Base-by-base conservation (phyloP, 2,329 filamentous ascomycete species). In the Penicillium vulpinum region DNA sequence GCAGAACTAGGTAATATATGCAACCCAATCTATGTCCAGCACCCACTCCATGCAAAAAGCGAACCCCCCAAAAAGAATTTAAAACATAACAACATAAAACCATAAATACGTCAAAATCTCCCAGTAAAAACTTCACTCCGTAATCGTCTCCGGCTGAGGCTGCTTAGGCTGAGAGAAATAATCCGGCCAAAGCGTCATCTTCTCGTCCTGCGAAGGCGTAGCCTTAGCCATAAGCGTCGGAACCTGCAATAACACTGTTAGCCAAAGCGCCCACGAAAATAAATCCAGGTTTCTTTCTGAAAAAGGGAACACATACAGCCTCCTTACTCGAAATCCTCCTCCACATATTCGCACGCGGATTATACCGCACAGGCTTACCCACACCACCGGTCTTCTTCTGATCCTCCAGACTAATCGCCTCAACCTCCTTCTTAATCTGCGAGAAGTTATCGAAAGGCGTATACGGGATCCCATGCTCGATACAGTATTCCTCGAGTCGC, bases 341-440 rank as follows among this genome's bases (percentile, higher is more conserved):
- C 87, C 87, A 88, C 76, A 88, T 78, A 70, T 88, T 88, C 28
- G 85, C 87, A 41, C 86, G 79, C 8, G 86, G 86, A 73, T 89
- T 89, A 77, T 87, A 89, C 62, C 80, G 78, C 9, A 76, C 79
- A 0, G 86, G 86, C 58, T 83, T 75, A 38, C 86, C 86, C 56
- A 77, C 71, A 48, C 86, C 86, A 47, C 80, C 77, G 0, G 86
- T 89, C 77, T 83, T 81, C 68, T 80, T 73, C 61, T 85, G 79
- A 66, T 89, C 86, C 66, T 87, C 81, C 57, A 78, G 77, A 41
- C 79, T 80, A 63, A 89, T 83, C 54, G 74, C 77, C 69, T 80
- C 75, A 54, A 88, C 78, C 70, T 87, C 84, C 29, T 67, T 74
- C 74, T 88, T 83, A 66, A 70, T 87, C 86, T 44, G 83, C 81